phyloP scores from a whole-genome alignment of 352 stramenopile species.

The Pythium brassicae region DNA sequence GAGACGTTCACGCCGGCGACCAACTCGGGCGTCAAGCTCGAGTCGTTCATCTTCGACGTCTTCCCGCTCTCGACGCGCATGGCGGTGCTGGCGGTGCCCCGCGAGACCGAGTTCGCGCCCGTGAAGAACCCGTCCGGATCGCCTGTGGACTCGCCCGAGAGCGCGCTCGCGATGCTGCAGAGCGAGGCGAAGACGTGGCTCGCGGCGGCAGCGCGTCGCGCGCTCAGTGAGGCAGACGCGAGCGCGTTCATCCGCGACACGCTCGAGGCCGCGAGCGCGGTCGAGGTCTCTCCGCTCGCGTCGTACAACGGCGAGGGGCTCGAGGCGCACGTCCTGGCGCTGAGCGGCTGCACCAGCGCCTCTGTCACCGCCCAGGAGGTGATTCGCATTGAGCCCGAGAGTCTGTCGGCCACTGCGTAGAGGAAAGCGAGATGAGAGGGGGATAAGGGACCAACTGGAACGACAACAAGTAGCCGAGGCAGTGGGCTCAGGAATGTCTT shows the following conservation, averaged over 20 bases:
- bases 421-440: too few relatives aligned
- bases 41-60: slow-evolving; percentile 99
- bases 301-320: slow-evolving; percentile 87
- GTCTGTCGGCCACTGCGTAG: not conserved
- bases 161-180: slow-evolving; percentile 68
- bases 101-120: slow-evolving; percentile 91
- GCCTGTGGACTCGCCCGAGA: slow-evolving; percentile 81
- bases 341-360: slow-evolving; percentile 12
- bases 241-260: slow-evolving; percentile 29
- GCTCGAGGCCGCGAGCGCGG: slow-evolving; percentile 22
- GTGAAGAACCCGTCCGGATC: slow-evolving; percentile 89
- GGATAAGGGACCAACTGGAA: too few relatives aligned
- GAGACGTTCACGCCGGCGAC: slow-evolving; percentile 70
- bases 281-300: slow-evolving; percentile 86
- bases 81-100: slow-evolving; percentile 90
- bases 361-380: slow-evolving; percentile 8
- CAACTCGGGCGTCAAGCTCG: slow-evolving; percentile 97
- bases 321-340: slow-evolving; percentile 19
- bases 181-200: slow-evolving; percentile 71
- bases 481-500: too few relatives aligned
- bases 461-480: too few relatives aligned
- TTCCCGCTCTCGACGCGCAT: slow-evolving; percentile 93
- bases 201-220: slow-evolving; percentile 28
- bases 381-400: slow-evolving; percentile 35
- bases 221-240: slow-evolving; percentile 19